Evolutionary conservation across 306 rosid species (phyloP), one percentile per base, ranked within the genome.

Genomic region (Luffa aegyptiaca): DNA sequence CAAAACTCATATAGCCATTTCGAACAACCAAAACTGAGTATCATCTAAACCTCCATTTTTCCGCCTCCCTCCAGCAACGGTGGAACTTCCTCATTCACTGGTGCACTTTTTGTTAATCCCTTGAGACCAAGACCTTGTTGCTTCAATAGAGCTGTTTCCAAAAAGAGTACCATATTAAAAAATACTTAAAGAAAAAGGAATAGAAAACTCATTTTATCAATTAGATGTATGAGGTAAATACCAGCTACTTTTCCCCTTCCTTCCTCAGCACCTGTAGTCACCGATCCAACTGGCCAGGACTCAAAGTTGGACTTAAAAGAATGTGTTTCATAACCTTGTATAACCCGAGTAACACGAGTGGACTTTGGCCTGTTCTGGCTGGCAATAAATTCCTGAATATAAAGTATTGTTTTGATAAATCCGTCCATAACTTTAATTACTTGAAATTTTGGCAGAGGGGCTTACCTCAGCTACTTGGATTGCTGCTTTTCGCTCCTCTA

Each of bases 181-280:
- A 82, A 52, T 61, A 26, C 64, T 76, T 68, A 35, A 26, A 74
- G 39, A 70, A 63, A 76, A 76, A 83, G 78, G 46, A 77, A 83
- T 45, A 44, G n/a, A 5, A 51, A 10, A 49, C 69, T 66, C 72
- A 80, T 81, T 79, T 76, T 72, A 81, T 75, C 63, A 68, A 42
- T 48, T 52, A 82, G 75, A 86, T 68, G 52, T 71, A 86, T 68
- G 52, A 66, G 49, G 72, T 49, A 20, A 71, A 58, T 76, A 96
- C 99, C 99, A 83, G 98, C 98, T 78, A 96, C 99, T 90, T 96
- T 96, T 86, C 99, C 99, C 85, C 98, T 88, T 89, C 98, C 99
- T 79, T 96, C 99, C 86, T 96, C 99, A 51, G 93, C 82, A 80
- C 93, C 89, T 58, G 94, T 79, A 77, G 89, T 65, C 77, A 90